These are phyloP conservation scores for Chaetomium strumarium DNA, from an alignment of 2,329 filamentous ascomycete genomes.

Conservation along the genomic window DNA sequence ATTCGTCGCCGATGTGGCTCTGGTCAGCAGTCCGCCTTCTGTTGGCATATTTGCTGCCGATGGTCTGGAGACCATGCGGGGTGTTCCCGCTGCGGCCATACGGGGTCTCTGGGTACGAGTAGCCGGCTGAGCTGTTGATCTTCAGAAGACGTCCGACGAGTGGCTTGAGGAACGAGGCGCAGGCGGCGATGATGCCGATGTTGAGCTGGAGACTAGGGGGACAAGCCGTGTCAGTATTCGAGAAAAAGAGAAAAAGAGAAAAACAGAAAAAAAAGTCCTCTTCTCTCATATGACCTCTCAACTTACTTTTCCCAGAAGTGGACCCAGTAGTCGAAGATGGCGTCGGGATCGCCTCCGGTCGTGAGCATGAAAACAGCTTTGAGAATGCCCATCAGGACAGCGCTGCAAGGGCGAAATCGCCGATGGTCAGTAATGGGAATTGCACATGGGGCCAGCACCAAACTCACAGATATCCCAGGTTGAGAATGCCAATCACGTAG, in stretches of 20 bases:
- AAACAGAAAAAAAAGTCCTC: too few relatives aligned
- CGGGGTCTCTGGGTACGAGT: slow-evolving; percentile 1
- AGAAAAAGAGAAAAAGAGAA: too few relatives aligned
- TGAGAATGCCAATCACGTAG: slow-evolving; percentile 13
- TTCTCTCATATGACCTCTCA: too few relatives aligned
- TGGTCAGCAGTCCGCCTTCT: background rate
- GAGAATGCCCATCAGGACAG: slow-evolving; percentile 9
- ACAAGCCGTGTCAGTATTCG: background rate
- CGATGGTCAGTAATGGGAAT: background rate
- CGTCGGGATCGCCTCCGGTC: slow-evolving; percentile 5
- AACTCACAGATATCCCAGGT: slow-evolving; percentile 12
- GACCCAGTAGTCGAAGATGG: slow-evolving; percentile 10
- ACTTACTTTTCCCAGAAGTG: slow-evolving; percentile 12
- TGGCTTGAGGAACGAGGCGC: slow-evolving; percentile 12
- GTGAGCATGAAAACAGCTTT: slow-evolving; percentile 12
- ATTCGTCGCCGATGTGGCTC: slow-evolving; percentile 7
- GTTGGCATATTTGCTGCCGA: slow-evolving; percentile 8
- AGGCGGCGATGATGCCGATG: slow-evolving; percentile 13
- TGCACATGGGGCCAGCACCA: too few relatives aligned
- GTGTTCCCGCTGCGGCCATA: slow-evolving; percentile 1
- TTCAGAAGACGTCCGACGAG: slow-evolving; percentile 12
- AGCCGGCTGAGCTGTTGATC: slow-evolving; percentile 2
- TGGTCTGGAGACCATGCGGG: background rate
- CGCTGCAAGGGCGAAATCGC: background rate
- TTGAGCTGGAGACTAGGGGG: slow-evolving; percentile 7